phyloP scores from a whole-genome alignment of 352 stramenopile species.

The Pythium utonaiense region DNA sequence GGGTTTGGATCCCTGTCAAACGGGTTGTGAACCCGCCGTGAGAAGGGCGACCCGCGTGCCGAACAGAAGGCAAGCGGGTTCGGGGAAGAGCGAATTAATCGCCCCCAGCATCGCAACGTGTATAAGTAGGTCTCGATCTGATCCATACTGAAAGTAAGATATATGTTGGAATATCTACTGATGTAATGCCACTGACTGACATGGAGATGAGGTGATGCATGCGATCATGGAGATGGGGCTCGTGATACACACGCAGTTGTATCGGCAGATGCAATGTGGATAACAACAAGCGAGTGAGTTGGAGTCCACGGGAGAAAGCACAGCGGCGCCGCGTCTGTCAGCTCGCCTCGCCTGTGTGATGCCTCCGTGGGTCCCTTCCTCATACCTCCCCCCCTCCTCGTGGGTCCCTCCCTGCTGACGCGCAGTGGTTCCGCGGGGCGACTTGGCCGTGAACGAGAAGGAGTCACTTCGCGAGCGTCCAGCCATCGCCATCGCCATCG shows the following conservation, averaged over 20 bases:
- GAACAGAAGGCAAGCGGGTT: neutral
- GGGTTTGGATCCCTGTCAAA: slow-evolving; percentile 8
- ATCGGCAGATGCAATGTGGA: neutral
- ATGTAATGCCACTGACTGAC: neutral
- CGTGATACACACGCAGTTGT: neutral
- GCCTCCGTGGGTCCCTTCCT: too few species aligned
- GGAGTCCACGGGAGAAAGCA: too few species aligned
- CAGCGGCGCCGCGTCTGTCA: too few species aligned
- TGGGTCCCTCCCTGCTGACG: neutral
- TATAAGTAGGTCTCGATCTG: too few species aligned
- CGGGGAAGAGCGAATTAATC: neutral
- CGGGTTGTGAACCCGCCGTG: neutral
- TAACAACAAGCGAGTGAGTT: too few species aligned
- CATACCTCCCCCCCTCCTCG: too few species aligned
- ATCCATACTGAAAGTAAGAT: neutral
- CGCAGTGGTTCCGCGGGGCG: neutral
- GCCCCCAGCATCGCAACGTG: too few species aligned
- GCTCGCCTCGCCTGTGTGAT: too few species aligned
- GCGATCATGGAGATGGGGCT: neutral
- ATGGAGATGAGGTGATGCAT: neutral
- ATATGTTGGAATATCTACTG: neutral
- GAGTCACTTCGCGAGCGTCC: too few species aligned
- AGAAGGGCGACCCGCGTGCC: neutral
- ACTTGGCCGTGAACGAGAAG: too few species aligned
- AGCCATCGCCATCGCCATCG: neutral